A percentile compares a stretch with the other conserved stretches of the same genome.
These are phyloP conservation scores for Microstegium vimineum DNA, from an alignment of 176 grass and related monocot species.

Conservation along the genomic window DNA sequence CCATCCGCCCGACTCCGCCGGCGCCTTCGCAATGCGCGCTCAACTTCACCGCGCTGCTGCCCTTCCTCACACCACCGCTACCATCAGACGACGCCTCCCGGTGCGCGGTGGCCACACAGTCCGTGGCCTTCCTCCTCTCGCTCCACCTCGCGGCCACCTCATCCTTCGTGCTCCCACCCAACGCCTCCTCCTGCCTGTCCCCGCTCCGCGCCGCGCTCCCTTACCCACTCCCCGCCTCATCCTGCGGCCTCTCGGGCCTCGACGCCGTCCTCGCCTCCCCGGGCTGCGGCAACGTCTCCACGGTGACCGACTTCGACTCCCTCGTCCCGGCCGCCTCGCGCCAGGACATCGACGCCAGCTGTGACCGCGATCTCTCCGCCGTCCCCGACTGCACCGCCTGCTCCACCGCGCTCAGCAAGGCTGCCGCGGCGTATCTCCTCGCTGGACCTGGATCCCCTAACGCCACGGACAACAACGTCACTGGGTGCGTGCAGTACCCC, in stretches of 20 bases:
- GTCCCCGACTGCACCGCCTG: conserved; percentile 67
- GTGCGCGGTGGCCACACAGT: conserved; percentile 41
- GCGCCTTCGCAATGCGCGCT: conserved; percentile 47
- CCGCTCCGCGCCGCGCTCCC: conserved; percentile 21
- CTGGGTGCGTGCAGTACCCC: conserved; percentile 58
- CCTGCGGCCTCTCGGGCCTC: conserved; percentile 46
- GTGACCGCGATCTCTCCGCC: conserved; percentile 48
- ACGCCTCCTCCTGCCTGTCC: conserved; percentile 40
- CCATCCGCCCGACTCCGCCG: not conserved
- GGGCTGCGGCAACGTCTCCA: conserved; percentile 64
- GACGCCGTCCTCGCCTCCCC: conserved; percentile 36
- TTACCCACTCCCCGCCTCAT: conserved; percentile 39
- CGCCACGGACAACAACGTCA: conserved; percentile 49
- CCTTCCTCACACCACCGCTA: conserved; percentile 20
- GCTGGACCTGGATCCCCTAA: conserved; percentile 3
- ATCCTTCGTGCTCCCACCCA: conserved; percentile 40
- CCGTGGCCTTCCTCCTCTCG: conserved; percentile 47
- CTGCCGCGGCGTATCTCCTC: conserved; percentile 58
- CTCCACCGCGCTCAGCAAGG: conserved; percentile 48
- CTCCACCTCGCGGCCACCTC: conserved; percentile 43
- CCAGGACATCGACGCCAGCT: conserved; percentile 42
- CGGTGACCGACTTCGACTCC: conserved; percentile 45
- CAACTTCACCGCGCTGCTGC: conserved; percentile 54
- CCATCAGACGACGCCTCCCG: conserved; percentile 17
- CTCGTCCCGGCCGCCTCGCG: conserved; percentile 39